These are phyloP conservation scores for Penicillium sumatraense DNA, from an alignment of 2,329 filamentous ascomycete genomes.

Conservation along the genomic window DNA sequence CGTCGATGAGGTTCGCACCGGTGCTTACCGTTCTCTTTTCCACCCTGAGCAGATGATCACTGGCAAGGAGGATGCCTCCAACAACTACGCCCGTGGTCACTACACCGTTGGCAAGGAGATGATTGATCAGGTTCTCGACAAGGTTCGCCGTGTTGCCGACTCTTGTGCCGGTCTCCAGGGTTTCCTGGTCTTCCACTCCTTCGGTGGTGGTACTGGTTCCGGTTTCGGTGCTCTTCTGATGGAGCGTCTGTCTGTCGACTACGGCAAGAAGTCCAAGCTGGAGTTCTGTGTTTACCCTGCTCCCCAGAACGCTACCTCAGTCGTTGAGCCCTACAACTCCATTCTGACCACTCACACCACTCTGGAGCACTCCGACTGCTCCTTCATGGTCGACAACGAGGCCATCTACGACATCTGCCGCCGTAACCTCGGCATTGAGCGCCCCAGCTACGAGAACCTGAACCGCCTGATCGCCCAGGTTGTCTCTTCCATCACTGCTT, in stretches of 20 bases:
- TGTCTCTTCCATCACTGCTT: conserved; percentile 97
- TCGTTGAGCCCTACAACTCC: conserved; percentile 99
- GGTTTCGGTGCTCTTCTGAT: conserved; percentile 98
- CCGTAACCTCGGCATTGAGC: conserved; percentile 94
- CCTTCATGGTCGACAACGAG: conserved; percentile 99
- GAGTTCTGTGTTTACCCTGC: conserved; percentile 99
- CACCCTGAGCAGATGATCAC: conserved; percentile 99
- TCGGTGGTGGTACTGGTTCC: conserved; percentile 97
- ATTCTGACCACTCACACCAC: conserved; percentile 99
- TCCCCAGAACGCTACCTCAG: conserved; percentile 93
- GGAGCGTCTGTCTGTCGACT: conserved; percentile 98
- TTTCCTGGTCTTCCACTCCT: conserved; percentile 99
- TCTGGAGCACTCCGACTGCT: conserved; percentile 98
- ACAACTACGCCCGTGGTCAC: conserved; percentile 99
- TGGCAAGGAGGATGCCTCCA: conserved; percentile 99
- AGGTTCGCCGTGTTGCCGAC: conserved; percentile 95
- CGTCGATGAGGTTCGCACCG: conserved; percentile 98
- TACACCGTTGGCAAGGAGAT: conserved; percentile 99
- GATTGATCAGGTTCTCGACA: conserved; percentile 96
- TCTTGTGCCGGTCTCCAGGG: conserved; percentile 98
- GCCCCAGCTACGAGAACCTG: conserved; percentile 97
- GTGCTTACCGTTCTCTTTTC: conserved; percentile 94
- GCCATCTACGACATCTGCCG: conserved; percentile 99
- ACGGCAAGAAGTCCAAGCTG: conserved; percentile 99
- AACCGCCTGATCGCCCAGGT: conserved; percentile 99